Evolutionary conservation across 139 green algal species (phyloP), one percentile per base, ranked within the genome.

Genomic region (Micromonas commoda): DNA sequence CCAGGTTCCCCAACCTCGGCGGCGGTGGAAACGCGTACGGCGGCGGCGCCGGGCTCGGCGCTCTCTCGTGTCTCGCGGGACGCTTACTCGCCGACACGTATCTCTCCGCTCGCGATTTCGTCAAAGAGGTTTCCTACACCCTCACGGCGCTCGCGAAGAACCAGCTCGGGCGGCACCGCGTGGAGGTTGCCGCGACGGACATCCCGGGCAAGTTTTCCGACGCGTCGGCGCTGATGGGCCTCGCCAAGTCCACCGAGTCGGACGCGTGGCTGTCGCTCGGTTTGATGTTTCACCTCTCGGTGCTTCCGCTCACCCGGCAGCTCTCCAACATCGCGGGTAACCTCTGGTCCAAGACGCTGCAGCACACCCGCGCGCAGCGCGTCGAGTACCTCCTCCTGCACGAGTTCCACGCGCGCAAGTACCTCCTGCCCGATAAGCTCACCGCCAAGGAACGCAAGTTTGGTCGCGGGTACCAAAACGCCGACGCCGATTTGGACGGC

Each of bases 341-440:
- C 76, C 76, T 92, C 24, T 97, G 93, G 93, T 85, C 77, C 70
- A 88, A 85, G 53, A 89, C 87, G 26, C 85, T 97, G 83, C 89
- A 93, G 79, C 89, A 91, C n/a, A 85, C 91, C 67, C 88, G 94
- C 23, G 94, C 95, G 23, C 90, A 95, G 87, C 92, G 95, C 80
- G 99, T 98, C 35, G 95, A 99, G 88, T 96, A 92, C 86, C 91
- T 99, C 68, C 90, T 99, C 78, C 89, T 97, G 76, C 95, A 99
- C 80, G 96, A 99, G 87, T 99, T 99, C 84, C 91, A 99, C 73
- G 73, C 68, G 1, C 89, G 91, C 77, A 99, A 99, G 85, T 97
- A 94, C 83, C 85, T 99, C 60, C 82, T 97, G 76, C 95, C 95
- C 0, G 95, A 99, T 87, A 97, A 96, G 87, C 84, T 92, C 20